A percentile compares a stretch with the other conserved stretches of the same genome.
phyloP scores from a whole-genome alignment of 2,329 filamentous ascomycete genomes.

The Aspergillus ochraceus region DNA sequence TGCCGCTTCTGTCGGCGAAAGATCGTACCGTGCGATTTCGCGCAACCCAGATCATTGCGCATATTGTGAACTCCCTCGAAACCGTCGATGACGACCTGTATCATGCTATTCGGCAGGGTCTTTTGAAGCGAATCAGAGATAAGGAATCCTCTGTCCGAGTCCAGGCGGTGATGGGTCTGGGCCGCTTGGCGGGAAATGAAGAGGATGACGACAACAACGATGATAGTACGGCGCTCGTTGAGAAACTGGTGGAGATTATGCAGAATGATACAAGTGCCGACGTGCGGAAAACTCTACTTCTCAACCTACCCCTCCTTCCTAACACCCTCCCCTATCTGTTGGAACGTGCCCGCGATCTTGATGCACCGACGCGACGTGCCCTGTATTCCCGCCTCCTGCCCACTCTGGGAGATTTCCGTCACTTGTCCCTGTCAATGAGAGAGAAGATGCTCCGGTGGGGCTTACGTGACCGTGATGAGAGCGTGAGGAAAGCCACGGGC shows the following conservation, averaged over 20 bases:
- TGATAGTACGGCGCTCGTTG: conserved; percentile 67
- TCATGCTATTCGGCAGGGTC: conserved; percentile 72
- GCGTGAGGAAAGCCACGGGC: conserved; percentile 86
- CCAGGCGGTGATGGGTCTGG: conserved; percentile 89
- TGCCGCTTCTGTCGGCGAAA: conserved; percentile 78
- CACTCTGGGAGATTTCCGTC: conserved; percentile 87
- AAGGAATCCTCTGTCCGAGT: conserved; percentile 91
- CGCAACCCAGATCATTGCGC: conserved; percentile 83
- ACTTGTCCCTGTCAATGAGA: conserved; percentile 87
- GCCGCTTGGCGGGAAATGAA: conserved; percentile 76
- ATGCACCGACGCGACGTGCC: conserved; percentile 77
- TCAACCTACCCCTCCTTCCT: conserved; percentile 85
- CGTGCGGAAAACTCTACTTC: conserved; percentile 80
- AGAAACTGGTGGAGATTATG: conserved; percentile 81
- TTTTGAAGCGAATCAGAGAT: conserved; percentile 84
- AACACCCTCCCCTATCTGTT: conserved; percentile 82
- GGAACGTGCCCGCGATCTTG: conserved; percentile 86
- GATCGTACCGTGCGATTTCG: conserved; percentile 92
- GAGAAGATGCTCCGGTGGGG: conserved; percentile 97
- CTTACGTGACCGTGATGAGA: conserved; percentile 88
- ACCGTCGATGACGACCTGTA: conserved; percentile 92
- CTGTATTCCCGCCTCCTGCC: conserved; percentile 87
- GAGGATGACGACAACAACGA: conserved; percentile 67
- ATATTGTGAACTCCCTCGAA: conserved; percentile 89
- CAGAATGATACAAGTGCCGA: conserved; percentile 95